These are phyloP conservation scores for Zychaea mexicana DNA, from an alignment of 371 early-diverging fungal genomes.

Conservation along the genomic window DNA sequence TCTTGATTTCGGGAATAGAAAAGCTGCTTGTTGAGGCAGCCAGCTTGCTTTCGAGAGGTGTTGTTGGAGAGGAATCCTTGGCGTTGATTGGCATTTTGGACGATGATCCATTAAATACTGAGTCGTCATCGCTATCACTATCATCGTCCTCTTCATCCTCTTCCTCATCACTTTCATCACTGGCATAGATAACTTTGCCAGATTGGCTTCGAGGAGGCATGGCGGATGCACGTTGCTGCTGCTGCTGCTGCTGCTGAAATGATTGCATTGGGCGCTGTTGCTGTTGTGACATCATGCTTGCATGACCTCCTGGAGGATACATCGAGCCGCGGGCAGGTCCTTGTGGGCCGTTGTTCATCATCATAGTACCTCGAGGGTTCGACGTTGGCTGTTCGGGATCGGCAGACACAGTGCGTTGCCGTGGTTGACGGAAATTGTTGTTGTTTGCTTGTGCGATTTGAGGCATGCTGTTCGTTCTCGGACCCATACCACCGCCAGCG, in stretches of 20 bases:
- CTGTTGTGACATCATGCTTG: background rate
- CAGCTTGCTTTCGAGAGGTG: background rate
- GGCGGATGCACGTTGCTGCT: conserved; percentile 10
- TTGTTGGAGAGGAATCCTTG: conserved; percentile 6
- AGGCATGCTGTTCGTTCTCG: conserved; percentile 20
- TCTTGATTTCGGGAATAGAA: conserved; percentile 9
- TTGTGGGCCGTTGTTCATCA: conserved; percentile 1
- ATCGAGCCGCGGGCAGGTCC: conserved; percentile 1
- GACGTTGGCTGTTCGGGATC: background rate
- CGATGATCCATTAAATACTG: conserved; percentile 17
- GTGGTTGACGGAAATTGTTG: background rate
- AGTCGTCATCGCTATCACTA: conserved; percentile 30
- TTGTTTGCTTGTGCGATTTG: conserved; percentile 7
- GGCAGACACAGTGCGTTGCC: conserved; percentile 12
- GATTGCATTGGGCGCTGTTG: background rate
- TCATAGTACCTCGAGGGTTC: conserved; percentile 13
- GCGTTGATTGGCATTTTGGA: conserved; percentile 7
- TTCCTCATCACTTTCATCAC: conserved; percentile 38
- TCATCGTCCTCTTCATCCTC: conserved; percentile 32
- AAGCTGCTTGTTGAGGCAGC: background rate
- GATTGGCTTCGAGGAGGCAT: conserved; percentile 13
- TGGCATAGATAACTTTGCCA: conserved; percentile 34
- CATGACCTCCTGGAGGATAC: conserved; percentile 4
- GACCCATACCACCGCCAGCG: conserved; percentile 11
- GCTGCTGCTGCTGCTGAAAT: conserved; percentile 2